These are phyloP conservation scores for Mycena amicta DNA, from an alignment of 768 basidiomycete genomes.

Conservation along the genomic window DNA sequence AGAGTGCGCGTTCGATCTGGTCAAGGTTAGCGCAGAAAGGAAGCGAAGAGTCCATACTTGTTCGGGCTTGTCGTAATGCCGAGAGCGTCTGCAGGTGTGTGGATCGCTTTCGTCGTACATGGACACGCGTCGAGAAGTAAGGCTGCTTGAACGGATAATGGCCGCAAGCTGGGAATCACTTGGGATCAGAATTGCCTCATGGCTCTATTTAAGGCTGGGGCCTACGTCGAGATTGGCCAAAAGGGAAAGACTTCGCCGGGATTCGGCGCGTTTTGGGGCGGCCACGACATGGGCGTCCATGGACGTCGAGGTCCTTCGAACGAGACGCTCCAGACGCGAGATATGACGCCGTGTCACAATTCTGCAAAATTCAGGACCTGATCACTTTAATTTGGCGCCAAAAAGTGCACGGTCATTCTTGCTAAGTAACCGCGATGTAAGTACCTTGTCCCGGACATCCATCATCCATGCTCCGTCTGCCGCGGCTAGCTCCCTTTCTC, in stretches of 20 bases:
- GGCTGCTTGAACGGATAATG: constrained; percentile 19
- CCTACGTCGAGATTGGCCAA: constrained; percentile 11
- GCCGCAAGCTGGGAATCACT: constrained; percentile 15
- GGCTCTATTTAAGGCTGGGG: constrained; percentile 1
- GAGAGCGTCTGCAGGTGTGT: background rate
- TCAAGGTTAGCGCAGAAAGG: background rate
- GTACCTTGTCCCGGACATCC: constrained; percentile 1
- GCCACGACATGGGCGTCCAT: constrained; percentile 19
- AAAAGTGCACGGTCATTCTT: background rate
- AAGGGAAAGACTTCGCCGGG: constrained; percentile 18
- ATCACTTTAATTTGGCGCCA: background rate
- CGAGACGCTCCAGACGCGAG: background rate
- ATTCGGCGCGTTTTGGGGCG: background rate
- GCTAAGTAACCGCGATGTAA: background rate
- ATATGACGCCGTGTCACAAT: background rate
- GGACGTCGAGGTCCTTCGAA: background rate
- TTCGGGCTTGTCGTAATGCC: constrained; percentile 7
- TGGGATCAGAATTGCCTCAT: constrained; percentile 11
- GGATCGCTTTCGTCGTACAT: background rate
- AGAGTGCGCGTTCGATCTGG: background rate
- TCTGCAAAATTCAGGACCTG: background rate
- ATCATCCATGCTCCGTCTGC: constrained; percentile 5
- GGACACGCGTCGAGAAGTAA: constrained; percentile 12
- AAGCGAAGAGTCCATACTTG: background rate
- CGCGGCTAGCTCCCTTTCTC: background rate